Conservation (phyloP, 768 basidiomycete genomes). For the Pisolithus microcarpus region DNA sequence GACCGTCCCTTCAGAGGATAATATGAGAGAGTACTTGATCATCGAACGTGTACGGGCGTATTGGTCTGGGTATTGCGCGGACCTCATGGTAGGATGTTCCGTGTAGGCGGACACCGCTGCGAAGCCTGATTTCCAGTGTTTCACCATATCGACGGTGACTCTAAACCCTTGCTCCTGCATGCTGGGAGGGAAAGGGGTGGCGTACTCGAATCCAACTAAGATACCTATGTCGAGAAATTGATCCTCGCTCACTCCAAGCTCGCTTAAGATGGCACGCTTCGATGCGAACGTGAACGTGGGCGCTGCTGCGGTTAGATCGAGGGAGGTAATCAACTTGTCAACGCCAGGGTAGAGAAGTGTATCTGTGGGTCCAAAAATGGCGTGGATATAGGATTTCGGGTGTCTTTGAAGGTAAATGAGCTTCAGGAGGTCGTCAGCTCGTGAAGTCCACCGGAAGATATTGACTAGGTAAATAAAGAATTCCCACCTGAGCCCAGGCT, state of each 20-base stretch:
- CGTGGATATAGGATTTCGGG: conserved; percentile 88
- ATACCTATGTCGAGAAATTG: conserved; percentile 94
- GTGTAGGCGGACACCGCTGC: conserved; percentile 69
- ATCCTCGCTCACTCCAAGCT: conserved; percentile 66
- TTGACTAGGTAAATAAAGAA: neutral
- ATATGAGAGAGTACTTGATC: conserved; percentile 85
- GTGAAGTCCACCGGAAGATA: neutral
- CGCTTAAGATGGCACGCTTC: conserved; percentile 65
- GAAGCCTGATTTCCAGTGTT: conserved; percentile 85
- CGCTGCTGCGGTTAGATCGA: conserved; percentile 63
- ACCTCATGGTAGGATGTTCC: conserved; percentile 79
- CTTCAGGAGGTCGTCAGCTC: conserved; percentile 33
- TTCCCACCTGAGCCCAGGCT: conserved; percentile 88
- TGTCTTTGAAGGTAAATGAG: conserved; percentile 93
- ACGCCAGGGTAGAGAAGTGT: conserved; percentile 81
- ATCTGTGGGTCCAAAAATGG: conserved; percentile 88
- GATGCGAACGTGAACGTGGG: conserved; percentile 81
- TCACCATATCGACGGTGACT: conserved; percentile 86
- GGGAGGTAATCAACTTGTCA: conserved; percentile 82
- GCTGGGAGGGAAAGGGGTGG: conserved; percentile 74
- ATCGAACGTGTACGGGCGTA: conserved; percentile 87
- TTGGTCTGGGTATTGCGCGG: conserved; percentile 71
- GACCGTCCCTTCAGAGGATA: conserved; percentile 80
- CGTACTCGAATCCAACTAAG: conserved; percentile 82
- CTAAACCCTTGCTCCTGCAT: conserved; percentile 76